Conservation (phyloP, 345 rosid species). For the Eucalyptus fibrosa region DNA sequence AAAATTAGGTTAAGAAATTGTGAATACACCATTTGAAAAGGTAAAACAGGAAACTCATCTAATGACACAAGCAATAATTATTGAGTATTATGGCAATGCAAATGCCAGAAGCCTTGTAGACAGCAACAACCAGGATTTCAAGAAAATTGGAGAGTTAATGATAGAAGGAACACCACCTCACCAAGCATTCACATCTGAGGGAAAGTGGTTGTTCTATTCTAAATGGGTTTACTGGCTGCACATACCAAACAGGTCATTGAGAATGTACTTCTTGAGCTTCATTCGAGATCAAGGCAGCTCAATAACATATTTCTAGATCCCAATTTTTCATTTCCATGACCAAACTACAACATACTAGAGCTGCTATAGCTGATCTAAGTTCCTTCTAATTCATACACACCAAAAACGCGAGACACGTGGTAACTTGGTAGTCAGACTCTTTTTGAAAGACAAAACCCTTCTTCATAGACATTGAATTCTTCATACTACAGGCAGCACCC, state of each 20-base stretch:
- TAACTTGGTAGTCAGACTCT: not conserved
- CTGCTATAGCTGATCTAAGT: not conserved
- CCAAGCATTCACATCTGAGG: not conserved
- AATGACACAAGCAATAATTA: not conserved
- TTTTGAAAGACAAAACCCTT: not conserved
- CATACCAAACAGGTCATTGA: not conserved
- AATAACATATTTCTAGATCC: not conserved
- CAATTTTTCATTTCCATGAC: not conserved
- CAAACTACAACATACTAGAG: not conserved
- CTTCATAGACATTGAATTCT: not conserved
- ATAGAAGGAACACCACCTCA: not conserved
- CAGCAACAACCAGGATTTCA: not conserved
- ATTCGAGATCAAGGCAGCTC: not conserved
- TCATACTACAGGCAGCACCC: not conserved
- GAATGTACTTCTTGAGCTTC: not conserved
- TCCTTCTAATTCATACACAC: not conserved
- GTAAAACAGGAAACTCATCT: not conserved
- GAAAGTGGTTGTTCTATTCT: not conserved
- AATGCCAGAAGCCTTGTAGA: not conserved
- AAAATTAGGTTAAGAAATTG: not conserved
- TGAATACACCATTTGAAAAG: not conserved
- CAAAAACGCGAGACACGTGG: not conserved
- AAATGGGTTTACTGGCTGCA: not conserved
- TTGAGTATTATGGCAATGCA: not conserved
- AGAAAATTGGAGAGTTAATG: not conserved